Base-by-base conservation (phyloP, 2,329 filamentous ascomycete species). In the Fusarium incarnatum region DNA sequence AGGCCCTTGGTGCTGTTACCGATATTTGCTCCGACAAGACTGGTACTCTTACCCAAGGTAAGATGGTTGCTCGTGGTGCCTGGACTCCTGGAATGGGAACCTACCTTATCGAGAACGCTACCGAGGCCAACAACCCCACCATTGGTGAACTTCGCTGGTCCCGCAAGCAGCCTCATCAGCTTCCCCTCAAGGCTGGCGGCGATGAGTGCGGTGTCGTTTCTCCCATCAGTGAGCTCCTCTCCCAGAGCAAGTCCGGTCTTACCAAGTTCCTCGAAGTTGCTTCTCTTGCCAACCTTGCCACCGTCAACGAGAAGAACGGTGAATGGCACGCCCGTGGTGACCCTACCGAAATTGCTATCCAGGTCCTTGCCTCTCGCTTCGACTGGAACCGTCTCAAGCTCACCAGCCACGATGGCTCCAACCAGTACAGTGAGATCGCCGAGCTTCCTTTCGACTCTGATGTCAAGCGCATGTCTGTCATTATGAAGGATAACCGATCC, bases 401-500 rank as follows among this genome's bases (percentile, higher is more conserved):
- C 72, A 81, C 83, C 30, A 86, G 85, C 56, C 64, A 70, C 41
- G 71, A 73, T 8, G 80, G 85, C 1, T 79, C 80, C 15, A 80
- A 84, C 2, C 78, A 82, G 42, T 90, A 86, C 86, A 81, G 80
- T 44, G 83, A 89, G 68, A 79, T 91, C 46, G 86, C 87, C 2
- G 91, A 93, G 75, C 89, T 91, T 54, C 90, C 90, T 0, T 93
- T 93, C 75, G 90, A 92, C 73, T 92, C 89, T 1, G 88, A 89
- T 65, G 86, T 92, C 70, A 93, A 93, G 82, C 89, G 89, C 65
- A 93, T 93, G 91, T 91, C 89, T 1, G 89, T 92, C 44, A 86
- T 92, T 57, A 90, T 89, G 78, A 78, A 80, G 63, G 72, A 83
- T 55, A 82, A 79, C 67, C 77, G 82, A 41, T 73, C 69, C 6